Base-by-base conservation (phyloP, 2,329 filamentous ascomycete genomes). In the Penicillium nordicum region DNA sequence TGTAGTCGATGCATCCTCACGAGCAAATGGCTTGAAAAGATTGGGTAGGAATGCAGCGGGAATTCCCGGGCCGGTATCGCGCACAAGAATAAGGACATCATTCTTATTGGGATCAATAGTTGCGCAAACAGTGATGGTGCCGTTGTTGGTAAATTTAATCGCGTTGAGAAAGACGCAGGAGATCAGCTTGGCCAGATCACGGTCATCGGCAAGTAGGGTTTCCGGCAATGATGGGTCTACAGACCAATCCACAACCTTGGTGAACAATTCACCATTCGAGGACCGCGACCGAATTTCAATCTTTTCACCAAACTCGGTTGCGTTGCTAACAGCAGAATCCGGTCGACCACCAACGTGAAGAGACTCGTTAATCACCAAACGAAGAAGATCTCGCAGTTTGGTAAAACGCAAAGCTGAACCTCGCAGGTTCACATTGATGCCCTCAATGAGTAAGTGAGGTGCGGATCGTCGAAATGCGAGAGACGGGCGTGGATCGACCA, bases 1-100 rank as follows among this genome's bases (percentile, higher is more conserved):
- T 7, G 85, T 88, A 14, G 85, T 82, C 1, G 86, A 88, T 49
- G 84, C 81, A 68, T 90, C 86, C 70, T 88, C 84, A 58, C 86
- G 80, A 25, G 86, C 84, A 69, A 89, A 89, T 1, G 87, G 83
- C 61, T 86, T 86, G 75, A 89, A 90, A 0, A 90, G 76, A 53
- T 83, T 82, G 0, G 84, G 84, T 48, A 87, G 72, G 64, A 89
- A 89, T 12, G 82, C 83, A 47, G 82, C 79, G 0, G 85, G 84
- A 44, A 90, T 90, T 4, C 87, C 87, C 47, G 84, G 82, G 8
- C 87, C 87, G 18, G 86, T 88, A 70, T 90, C 87, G 16, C 78
- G 76, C 53, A 89, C 79, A 59, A 78, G 82, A 66, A 89, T 83
- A 43, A 85, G 76, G 41, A 88, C 77, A 65, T 83, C 82, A 34